These are phyloP conservation scores for Colletotrichum higginsianum DNA, from an alignment of 2,329 filamentous ascomycete species.

Conservation along the genomic window DNA sequence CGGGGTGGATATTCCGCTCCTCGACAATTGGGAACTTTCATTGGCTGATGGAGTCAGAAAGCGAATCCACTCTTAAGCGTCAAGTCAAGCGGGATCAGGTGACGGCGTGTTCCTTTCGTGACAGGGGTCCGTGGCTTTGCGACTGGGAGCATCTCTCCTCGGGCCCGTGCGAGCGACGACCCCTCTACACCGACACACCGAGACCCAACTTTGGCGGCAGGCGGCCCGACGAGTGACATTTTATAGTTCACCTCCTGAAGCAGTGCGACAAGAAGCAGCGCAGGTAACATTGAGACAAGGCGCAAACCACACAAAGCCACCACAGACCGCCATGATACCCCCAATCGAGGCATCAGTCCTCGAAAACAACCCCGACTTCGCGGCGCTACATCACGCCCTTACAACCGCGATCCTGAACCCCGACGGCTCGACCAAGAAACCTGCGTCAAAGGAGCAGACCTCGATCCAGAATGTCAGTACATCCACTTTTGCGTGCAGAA, in stretches of 20 bases:
- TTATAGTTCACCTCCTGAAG: not conserved
- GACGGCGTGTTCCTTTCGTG: slow-evolving; percentile 54
- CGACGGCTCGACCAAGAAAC: slow-evolving; percentile 70
- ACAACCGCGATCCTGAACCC: slow-evolving; percentile 68
- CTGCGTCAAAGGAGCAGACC: slow-evolving; percentile 65
- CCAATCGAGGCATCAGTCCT: slow-evolving; percentile 70
- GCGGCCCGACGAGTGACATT: not conserved
- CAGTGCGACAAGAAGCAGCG: not conserved
- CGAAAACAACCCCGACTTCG: slow-evolving; percentile 71
- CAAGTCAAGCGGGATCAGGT: slow-evolving; percentile 50
- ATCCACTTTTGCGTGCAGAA: not conserved
- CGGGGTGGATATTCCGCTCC: slow-evolving; percentile 28
- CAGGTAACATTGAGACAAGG: not conserved
- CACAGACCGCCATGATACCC: slow-evolving; percentile 64
- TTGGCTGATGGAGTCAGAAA: accelerated
- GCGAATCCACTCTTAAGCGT: not conserved
- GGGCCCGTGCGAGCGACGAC: slow-evolving; percentile 2
- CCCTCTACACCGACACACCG: slow-evolving; percentile 22
- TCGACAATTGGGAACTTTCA: not conserved
- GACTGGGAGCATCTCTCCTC: not conserved
- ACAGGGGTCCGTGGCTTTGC: slow-evolving; percentile 21
- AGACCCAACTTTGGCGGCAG: not conserved
- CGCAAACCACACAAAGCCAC: not conserved
- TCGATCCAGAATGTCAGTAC: slow-evolving; percentile 63
- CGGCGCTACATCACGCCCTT: slow-evolving; percentile 69